phyloP scores from a whole-genome alignment of 805 yeast species.

The Helenozyma baotianmanensis region DNA sequence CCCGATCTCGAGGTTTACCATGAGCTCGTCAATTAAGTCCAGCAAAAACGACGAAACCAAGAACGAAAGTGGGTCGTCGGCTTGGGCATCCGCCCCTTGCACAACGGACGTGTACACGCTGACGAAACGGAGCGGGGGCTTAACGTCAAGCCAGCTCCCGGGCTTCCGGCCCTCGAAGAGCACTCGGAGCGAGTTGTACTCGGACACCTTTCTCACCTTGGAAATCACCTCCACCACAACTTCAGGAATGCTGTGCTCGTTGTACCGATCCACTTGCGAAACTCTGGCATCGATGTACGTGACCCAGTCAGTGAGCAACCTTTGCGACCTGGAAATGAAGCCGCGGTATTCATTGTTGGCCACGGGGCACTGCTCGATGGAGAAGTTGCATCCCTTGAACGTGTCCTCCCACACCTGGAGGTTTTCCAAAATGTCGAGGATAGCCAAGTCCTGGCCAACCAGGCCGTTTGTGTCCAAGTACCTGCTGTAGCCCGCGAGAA shows the following conservation, averaged over 20 bases:
- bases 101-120: constrained; percentile 46
- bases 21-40: constrained; percentile 74
- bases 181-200: constrained; percentile 48
- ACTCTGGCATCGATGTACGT: constrained; percentile 51
- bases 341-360: constrained; percentile 12
- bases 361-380: constrained; percentile 7
- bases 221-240: constrained; percentile 71
- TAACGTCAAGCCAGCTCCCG: constrained; percentile 65
- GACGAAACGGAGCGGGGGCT: constrained; percentile 48
- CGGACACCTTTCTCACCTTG: constrained; percentile 59
- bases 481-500: constrained; percentile 7
- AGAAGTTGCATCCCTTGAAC: constrained; percentile 11
- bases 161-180: constrained; percentile 50
- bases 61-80: constrained; percentile 19
- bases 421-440: constrained; percentile 45
- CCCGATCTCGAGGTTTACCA: constrained; percentile 58
- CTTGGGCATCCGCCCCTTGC: constrained; percentile 27
- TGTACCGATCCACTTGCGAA: constrained; percentile 46
- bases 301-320: constrained; percentile 54
- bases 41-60: constrained; percentile 64
- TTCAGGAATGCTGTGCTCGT: constrained; percentile 69
- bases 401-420: constrained; percentile 20
- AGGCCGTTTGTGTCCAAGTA: constrained; percentile 9
- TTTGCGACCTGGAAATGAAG: constrained; percentile 20
- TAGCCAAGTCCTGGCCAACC: constrained; percentile 22